Evolutionary conservation across 805 yeast genomes (phyloP).

Genomic region (Monosporozyma unispora): DNA sequence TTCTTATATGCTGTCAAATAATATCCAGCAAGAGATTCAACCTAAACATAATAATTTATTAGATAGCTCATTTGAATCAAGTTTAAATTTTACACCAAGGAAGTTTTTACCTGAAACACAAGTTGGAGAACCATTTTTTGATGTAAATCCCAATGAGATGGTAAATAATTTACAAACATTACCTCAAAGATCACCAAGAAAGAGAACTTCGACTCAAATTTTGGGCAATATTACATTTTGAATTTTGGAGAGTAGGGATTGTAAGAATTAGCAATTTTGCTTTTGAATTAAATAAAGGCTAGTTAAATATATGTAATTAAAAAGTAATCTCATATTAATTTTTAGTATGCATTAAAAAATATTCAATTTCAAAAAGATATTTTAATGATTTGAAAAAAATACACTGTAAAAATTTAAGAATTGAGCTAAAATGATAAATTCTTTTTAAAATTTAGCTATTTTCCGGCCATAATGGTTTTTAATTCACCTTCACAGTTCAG

Average conservation of each 20-base stretch:
- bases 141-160: neutral
- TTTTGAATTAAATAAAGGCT: too few relatives aligned
- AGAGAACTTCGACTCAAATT: neutral
- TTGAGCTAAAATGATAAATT: too few relatives aligned
- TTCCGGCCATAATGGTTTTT: too few relatives aligned
- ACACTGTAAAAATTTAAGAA: too few relatives aligned
- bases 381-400: too few relatives aligned
- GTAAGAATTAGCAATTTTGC: too few relatives aligned
- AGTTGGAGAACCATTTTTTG: neutral
- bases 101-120: neutral
- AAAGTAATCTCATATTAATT: too few relatives aligned
- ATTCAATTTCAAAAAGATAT: too few relatives aligned
- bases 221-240: neutral
- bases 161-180: neutral
- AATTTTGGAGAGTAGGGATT: neutral
- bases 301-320: too few relatives aligned
- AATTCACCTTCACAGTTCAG: too few relatives aligned
- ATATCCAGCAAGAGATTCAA: neutral
- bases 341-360: too few relatives aligned
- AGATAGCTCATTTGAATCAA: slow-evolving; percentile 2
- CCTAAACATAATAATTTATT: neutral
- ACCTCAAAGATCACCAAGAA: neutral
- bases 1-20: neutral
- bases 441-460: too few relatives aligned
- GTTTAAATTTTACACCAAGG: slow-evolving; percentile 2